Percentiles rank a stretch among this genome's conserved stretches.
phyloP scores from a whole-genome alignment of 768 basidiomycete species.

The Trametes coccinea region DNA sequence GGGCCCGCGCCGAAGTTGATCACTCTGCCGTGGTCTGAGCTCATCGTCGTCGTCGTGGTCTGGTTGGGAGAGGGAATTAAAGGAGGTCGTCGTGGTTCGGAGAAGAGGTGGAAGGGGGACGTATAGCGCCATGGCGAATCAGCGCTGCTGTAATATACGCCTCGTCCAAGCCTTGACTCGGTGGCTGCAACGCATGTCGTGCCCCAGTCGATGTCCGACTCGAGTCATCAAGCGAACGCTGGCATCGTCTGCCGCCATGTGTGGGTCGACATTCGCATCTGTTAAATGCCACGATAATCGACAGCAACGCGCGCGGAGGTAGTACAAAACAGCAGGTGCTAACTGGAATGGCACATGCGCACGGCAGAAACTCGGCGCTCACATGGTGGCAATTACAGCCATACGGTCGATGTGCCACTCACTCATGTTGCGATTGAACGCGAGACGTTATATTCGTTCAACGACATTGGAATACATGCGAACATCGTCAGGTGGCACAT shows the following conservation, averaged over 20 bases:
- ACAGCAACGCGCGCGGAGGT: not conserved
- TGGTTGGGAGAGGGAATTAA: not conserved
- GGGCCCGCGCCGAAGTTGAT: conserved; percentile 96
- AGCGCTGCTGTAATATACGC: not conserved
- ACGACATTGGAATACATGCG: conserved; percentile 12
- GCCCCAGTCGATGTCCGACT: not conserved
- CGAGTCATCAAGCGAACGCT: conserved; percentile 1
- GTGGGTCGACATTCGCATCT: not conserved
- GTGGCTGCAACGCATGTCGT: not conserved
- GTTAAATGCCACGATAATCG: not conserved
- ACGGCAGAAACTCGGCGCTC: not conserved
- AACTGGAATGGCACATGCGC: not conserved
- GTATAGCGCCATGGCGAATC: conserved; percentile 1
- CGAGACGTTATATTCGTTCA: conserved; percentile 6
- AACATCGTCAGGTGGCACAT: conserved; percentile 17
- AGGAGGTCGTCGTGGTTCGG: conserved; percentile 1
- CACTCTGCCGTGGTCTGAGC: conserved; percentile 42
- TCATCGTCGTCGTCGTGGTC: conserved; percentile 14
- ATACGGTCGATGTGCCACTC: not conserved
- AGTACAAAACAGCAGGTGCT: not conserved
- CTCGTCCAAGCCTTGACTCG: not conserved
- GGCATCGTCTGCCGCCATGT: not conserved
- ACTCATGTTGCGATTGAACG: not conserved
- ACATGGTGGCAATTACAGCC: not conserved
- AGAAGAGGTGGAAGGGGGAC: not conserved